These are phyloP conservation scores for Pseudonitzschia pungens DNA, from an alignment of 108 stramenopile genomes.

Conservation along the genomic window DNA sequence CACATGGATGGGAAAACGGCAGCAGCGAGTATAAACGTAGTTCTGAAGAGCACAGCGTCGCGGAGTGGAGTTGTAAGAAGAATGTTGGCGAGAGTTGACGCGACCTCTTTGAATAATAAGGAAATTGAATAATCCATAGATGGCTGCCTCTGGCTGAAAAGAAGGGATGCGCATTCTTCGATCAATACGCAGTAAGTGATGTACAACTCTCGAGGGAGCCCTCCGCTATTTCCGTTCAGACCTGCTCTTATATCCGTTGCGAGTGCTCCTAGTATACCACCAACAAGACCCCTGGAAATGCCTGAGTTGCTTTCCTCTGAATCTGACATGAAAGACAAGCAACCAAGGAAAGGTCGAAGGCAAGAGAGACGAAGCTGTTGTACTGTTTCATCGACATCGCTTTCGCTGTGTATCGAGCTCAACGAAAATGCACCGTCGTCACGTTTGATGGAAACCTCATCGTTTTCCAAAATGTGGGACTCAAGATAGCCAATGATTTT, in stretches of 20 bases:
- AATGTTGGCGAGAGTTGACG: constrained; percentile 3
- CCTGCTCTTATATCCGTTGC: constrained; percentile 28
- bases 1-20: constrained; percentile 24
- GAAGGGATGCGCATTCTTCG: constrained; percentile 18
- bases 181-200: constrained; percentile 17
- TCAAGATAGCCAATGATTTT: constrained; percentile 25
- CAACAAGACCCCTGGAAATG: constrained; percentile 9
- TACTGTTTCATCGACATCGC: constrained; percentile 22
- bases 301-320: background rate
- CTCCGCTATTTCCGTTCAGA: constrained; percentile 34
- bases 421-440: constrained; percentile 17
- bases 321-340: constrained; percentile 6
- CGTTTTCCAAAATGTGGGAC: constrained; percentile 10
- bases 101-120: constrained; percentile 11
- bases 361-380: constrained; percentile 20
- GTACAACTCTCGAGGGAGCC: constrained; percentile 26
- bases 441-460: background rate
- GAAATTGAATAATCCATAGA: background rate
- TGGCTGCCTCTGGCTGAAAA: background rate
- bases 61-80: constrained; percentile 19
- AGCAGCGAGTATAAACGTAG: constrained; percentile 22
- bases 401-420: constrained; percentile 13
- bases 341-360: constrained; percentile 18
- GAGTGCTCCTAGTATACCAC: constrained; percentile 17
- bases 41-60: constrained; percentile 28